A percentile compares a stretch with the other conserved stretches of the same genome.
Conservation (phyloP, 2,329 filamentous ascomycete species). For the Monosporascus sp. region DNA sequence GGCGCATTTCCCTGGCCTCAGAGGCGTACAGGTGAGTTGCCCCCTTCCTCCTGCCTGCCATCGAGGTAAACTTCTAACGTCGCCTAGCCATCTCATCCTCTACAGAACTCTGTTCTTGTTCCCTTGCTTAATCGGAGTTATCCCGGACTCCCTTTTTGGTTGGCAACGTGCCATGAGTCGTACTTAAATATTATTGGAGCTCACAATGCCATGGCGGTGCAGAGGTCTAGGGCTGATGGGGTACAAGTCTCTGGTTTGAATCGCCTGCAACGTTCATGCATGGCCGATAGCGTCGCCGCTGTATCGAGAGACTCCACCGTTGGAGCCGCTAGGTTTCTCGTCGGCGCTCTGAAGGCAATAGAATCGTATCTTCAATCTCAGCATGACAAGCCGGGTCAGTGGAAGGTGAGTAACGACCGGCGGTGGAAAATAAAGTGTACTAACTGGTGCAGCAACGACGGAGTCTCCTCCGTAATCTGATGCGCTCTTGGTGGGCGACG, state of each 20-base stretch:
- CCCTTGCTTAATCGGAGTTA: constrained; percentile 34
- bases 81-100: constrained; percentile 52
- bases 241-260: constrained; percentile 50
- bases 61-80: constrained; percentile 32
- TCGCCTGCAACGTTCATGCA: constrained; percentile 54
- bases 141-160: constrained; percentile 39
- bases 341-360: constrained; percentile 34
- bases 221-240: constrained; percentile 36
- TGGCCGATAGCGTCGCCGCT: constrained; percentile 47
- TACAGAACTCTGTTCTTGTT: constrained; percentile 52
- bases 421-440: neutral
- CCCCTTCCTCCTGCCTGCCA: constrained; percentile 13
- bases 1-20: constrained; percentile 22
- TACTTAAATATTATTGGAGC: constrained; percentile 39
- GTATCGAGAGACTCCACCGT: constrained; percentile 58
- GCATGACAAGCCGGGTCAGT: constrained; percentile 19
- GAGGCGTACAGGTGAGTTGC: constrained; percentile 38
- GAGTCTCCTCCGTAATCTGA: constrained; percentile 31
- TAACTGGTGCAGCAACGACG: constrained; percentile 24
- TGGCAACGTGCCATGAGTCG: constrained; percentile 47
- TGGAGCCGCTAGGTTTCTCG: constrained; percentile 46
- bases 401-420: constrained; percentile 22
- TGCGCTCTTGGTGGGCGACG: constrained; percentile 52
- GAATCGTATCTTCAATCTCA: constrained; percentile 36
- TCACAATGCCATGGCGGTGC: constrained; percentile 34